Evolutionary conservation across 371 early-diverging fungal genomes (phyloP), one percentile per base, ranked within the genome.

Genomic region (Apophysomyces sp.): DNA sequence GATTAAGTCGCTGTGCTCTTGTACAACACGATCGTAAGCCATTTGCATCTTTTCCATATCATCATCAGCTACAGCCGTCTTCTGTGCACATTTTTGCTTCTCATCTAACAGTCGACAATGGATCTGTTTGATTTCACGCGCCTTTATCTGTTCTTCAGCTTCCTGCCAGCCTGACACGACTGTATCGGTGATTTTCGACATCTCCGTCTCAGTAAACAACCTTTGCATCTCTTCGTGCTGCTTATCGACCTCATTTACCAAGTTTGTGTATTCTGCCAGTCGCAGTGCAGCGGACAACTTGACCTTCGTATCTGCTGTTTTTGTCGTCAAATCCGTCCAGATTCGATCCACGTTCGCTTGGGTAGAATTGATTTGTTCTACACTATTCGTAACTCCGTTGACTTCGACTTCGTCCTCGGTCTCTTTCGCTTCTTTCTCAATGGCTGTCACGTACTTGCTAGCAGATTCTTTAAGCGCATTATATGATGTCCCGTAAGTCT

Each of bases 141-240:
- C 18, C 24, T 68, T 63, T 4, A 74, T 26, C 34, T 15, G 3
- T 8, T 66, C 52, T 6, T 63, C 30, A 1, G 63, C 39, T 12
- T 66, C 52, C 32, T 72, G 72, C 76, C 76, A 75, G 12, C 59
- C 55, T 4, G 53, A 60, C 1, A 65, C 3, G 1, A 62, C 24
- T 7, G 58, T 51, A 12, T 75, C 76, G 0, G 63, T 67, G 0
- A 72, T 24, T 0, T 53, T 27, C 3, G 39, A 51, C 3, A 69
- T 28, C 24, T 62, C 55, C 0, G 49, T 55, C 2, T 29, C 18
- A 2, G 8, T 11, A 2, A 69, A 29, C 4, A 27, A 30, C 0
- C 55, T 12, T 32, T 54, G 31, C 8, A 75, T 39, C 1, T 21
- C 16, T 2, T 34, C 26, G 21, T 54, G 61, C 15, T 52, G 34